Evolutionary conservation across 192 early-diverging fungal species (phyloP), one percentile per base, ranked within the genome.

Genomic region (Glomus cerebriforme): DNA sequence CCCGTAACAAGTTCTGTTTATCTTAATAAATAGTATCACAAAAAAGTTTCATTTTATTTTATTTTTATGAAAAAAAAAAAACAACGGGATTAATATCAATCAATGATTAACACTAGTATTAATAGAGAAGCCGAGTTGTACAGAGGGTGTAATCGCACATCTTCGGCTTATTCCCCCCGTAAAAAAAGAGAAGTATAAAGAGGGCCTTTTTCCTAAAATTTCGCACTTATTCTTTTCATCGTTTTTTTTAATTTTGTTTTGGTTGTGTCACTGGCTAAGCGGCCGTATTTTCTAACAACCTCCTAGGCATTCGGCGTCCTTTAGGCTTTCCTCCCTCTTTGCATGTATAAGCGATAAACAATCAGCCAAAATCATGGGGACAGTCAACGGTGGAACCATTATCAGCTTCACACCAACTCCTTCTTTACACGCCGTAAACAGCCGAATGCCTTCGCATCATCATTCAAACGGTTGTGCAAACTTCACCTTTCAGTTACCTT

Each of bases 281-380:
- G 43, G 26, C 27, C 13, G 17, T 29, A 47, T 62, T 60, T 8
- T n/a, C 13, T 13, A 35, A 29, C 67, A 75, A 75, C 31, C 54
- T 35, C 49, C 73, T 75, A 75, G 73, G 73, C 73, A 75, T 75
- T 75, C 73, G 73, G 73, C 73, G 73, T 75, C 31, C 47, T 73
- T 73, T 15, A 26, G 71, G 71, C 71, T 73, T 73, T 73, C 71
- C 47, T 73, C 47, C 12, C 47, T 76, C 64, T 49, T 62, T 78
- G 58, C 43, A 62, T 66, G 59, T 78, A 34, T 64, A 78, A 67
- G 62, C 65, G 76, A 78, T 78, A 78, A 76, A 78, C 76, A 78
- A 78, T 78, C 76, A 78, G 76, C 76, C 76, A 78, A 78, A 29
- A 43, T 43, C n/a, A 78, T 78, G 76, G 76, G 76, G 76, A 78